Evolutionary conservation across 495 filamentous ascomycete species (phyloP), one percentile per base, ranked within the genome.

Genomic region (Neurospora sp.): DNA sequence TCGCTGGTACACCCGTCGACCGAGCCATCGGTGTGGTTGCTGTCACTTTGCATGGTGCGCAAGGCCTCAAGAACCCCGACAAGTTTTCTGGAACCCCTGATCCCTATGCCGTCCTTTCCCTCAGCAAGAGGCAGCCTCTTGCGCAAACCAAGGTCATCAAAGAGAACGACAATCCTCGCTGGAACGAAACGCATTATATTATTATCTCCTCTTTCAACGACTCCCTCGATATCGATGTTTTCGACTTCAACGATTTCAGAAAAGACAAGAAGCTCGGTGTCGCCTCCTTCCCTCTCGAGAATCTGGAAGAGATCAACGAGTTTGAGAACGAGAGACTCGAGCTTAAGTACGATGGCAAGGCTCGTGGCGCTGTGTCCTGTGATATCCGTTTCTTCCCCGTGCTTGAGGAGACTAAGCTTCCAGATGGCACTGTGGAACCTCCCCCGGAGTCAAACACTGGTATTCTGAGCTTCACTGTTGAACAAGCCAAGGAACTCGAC

Each of bases 321-420:
- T 89, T 93, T 74, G 94, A 97, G 78, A 95, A 96, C 77, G 82
- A 95, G 70, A 89, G 90, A 40, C 84, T 98, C 14, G 94, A 97
- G 76, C 89, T 99, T 48, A 88, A 91, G 79, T 86, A 88, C n/a
- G 92, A 92, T 75, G 94, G 94, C 69, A 93, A 96, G 77, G 82
- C 90, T 53, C 90, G 94, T 61, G 96, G 96, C 78, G 84, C 92
- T 9, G 74, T 98, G 38, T 88, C 91, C 74, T 87, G 88, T 65
- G 96, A 98, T 78, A 84, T 98, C 72, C 92, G 92, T 27, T 99
- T 97, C 87, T 99, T 98, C 89, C 95, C 96, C 2, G 92, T 98
- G 27, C 82, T 97, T 38, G 91, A 93, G 78, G 89, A 89, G 20
- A 82, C 81, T 39, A 90, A 89, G 76, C 83, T 92, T 8, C 88